These are phyloP conservation scores for Penicillium sp. DNA, from an alignment of 2,329 filamentous ascomycete genomes.

Conservation along the genomic window DNA sequence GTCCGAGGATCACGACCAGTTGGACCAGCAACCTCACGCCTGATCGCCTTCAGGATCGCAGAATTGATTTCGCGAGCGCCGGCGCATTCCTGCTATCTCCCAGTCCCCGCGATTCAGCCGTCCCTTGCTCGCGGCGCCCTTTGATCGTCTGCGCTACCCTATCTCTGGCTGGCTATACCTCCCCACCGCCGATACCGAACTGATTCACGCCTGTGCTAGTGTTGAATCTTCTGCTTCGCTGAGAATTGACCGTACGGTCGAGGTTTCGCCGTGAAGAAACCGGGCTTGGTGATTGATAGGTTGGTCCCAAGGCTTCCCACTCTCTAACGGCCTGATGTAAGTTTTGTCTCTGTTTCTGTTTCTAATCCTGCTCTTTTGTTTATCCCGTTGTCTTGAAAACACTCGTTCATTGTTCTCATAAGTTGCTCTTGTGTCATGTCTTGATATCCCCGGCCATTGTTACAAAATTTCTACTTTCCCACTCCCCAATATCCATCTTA, in stretches of 20 bases:
- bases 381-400: background rate
- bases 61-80: background rate
- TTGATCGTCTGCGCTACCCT: background rate
- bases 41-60: background rate
- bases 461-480: background rate
- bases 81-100: background rate
- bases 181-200: background rate
- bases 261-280: background rate
- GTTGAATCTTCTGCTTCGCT: background rate
- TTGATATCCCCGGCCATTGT: background rate
- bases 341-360: background rate
- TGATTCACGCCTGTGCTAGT: background rate
- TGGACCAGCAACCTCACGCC: background rate
- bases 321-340: constrained; percentile 6
- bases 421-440: background rate
- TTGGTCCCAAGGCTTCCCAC: background rate
- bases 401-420: background rate
- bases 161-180: constrained; percentile 2
- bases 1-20: constrained; percentile 18
- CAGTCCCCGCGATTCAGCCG: background rate
- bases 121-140: background rate
- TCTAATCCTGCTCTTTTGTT: background rate
- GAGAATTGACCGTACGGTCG: background rate
- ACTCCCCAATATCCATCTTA: background rate
- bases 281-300: background rate